phyloP scores from a whole-genome alignment of 164 flowering plant species.

The Vitis vinifera region DNA sequence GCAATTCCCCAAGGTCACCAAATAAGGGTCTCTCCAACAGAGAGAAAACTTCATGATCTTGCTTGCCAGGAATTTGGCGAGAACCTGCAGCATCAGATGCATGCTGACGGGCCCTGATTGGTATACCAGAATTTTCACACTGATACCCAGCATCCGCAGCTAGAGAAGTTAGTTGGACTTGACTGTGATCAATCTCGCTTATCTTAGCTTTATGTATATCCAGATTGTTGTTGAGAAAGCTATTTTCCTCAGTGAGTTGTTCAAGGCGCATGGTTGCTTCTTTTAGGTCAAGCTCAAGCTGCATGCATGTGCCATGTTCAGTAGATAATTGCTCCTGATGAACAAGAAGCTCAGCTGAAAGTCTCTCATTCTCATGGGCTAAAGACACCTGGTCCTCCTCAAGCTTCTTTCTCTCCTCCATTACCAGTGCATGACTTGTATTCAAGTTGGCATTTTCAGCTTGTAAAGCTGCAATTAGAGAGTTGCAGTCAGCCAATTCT shows the following conservation, averaged over 20 bases:
- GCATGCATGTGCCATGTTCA: constrained; percentile 29
- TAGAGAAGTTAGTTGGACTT: constrained; percentile 17
- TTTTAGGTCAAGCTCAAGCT: constrained; percentile 43
- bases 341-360: constrained; percentile 47
- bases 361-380: constrained; percentile 37
- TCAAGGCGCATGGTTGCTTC: constrained; percentile 44
- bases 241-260: constrained; percentile 53
- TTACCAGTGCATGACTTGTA: constrained; percentile 18
- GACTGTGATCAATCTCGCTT: constrained; percentile 30
- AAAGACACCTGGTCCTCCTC: constrained; percentile 29
- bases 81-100: constrained; percentile 17
- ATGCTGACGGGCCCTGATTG: constrained; percentile 4
- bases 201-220: constrained; percentile 41
- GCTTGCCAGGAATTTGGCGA: constrained; percentile 5
- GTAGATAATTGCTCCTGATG: constrained; percentile 32
- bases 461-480: constrained; percentile 23
- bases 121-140: constrained; percentile 18
- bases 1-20: constrained; percentile 16
- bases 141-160: constrained; percentile 21
- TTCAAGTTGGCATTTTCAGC: constrained; percentile 33
- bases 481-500: constrained; percentile 25
- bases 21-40: constrained; percentile 14
- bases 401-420: constrained; percentile 33
- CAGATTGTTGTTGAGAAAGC: constrained; percentile 39
- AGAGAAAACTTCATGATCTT: constrained; percentile 15